Conservation (phyloP, 805 yeast species). For the Hanseniaspora lindneri region DNA sequence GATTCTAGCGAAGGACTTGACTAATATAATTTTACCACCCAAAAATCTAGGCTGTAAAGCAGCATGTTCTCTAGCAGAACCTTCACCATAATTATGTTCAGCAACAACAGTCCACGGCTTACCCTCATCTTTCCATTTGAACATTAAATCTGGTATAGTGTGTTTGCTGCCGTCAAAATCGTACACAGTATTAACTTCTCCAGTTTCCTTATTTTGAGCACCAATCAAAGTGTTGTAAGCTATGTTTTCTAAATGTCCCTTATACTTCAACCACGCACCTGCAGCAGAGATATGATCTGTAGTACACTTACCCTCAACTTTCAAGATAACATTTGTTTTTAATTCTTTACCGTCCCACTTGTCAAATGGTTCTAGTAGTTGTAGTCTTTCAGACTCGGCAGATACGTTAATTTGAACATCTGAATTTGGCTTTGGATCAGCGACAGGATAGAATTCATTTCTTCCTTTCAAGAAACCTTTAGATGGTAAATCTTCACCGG, state of each 20-base stretch:
- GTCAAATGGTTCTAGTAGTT: constrained; percentile 75
- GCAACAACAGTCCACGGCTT: constrained; percentile 93
- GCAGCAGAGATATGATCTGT: constrained; percentile 98
- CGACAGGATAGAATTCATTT: constrained; percentile 58
- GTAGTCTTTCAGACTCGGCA: constrained; percentile 83
- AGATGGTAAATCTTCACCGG: constrained; percentile 73
- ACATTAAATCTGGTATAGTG: constrained; percentile 92
- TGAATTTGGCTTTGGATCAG: constrained; percentile 53
- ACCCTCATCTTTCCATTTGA: constrained; percentile 76
- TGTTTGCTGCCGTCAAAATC: constrained; percentile 69
- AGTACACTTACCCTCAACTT: constrained; percentile 96
- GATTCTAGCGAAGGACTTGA: constrained; percentile 93
- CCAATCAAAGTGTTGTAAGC: constrained; percentile 92
- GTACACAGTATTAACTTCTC: constrained; percentile 82
- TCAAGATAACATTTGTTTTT: constrained; percentile 60
- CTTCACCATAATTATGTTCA: constrained; percentile 97
- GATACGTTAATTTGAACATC: constrained; percentile 56
- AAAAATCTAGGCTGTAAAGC: constrained; percentile 90
- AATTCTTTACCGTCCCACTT: constrained; percentile 83
- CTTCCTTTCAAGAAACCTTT: constrained; percentile 70
- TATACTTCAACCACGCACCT: constrained; percentile 96
- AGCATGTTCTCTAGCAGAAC: constrained; percentile 98
- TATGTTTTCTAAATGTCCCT: constrained; percentile 93
- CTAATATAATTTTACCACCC: constrained; percentile 80
- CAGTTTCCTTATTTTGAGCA: constrained; percentile 93